Percentiles rank a stretch among this genome's conserved stretches.
Evolutionary conservation across 345 rosid genomes (phyloP).

Genomic region (Balakata baccata): DNA sequence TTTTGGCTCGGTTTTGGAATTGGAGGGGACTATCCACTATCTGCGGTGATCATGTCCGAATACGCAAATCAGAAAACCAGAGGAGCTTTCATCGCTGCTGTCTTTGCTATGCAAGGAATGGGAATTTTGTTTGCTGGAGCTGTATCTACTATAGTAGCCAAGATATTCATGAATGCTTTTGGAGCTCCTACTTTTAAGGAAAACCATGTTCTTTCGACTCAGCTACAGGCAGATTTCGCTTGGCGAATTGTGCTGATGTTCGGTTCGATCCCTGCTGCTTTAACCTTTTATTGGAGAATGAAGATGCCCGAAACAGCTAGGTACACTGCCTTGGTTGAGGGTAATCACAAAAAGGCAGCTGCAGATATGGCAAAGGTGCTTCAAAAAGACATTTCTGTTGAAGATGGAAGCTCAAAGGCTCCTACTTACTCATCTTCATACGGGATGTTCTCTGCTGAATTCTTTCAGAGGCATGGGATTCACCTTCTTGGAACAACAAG

Average conservation of each 20-base stretch:
- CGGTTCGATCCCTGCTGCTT: conserved; percentile 68
- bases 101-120: conserved; percentile 73
- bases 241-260: conserved; percentile 81
- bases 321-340: conserved; percentile 63
- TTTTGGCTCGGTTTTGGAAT: conserved; percentile 87
- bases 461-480: conserved; percentile 48
- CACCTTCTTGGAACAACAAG: conserved; percentile 64
- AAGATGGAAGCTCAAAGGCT: conserved; percentile 1
- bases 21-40: conserved; percentile 83
- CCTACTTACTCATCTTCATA: conserved; percentile 28
- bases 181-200: conserved; percentile 24
- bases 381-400: conserved; percentile 19
- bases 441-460: conserved; percentile 45
- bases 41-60: conserved; percentile 78
- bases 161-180: conserved; percentile 35
- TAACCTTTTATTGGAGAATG: conserved; percentile 74
- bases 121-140: conserved; percentile 64
- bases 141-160: conserved; percentile 52
- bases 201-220: conserved; percentile 42
- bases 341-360: conserved; percentile 64
- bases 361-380: conserved; percentile 67
- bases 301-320: conserved; percentile 84
- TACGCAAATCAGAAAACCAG: conserved; percentile 64
- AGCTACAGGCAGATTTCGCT: conserved; percentile 53
- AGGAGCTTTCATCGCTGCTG: conserved; percentile 73